Base-by-base conservation (phyloP, 345 rosid genomes). In the Stellera chamaejasme region DNA sequence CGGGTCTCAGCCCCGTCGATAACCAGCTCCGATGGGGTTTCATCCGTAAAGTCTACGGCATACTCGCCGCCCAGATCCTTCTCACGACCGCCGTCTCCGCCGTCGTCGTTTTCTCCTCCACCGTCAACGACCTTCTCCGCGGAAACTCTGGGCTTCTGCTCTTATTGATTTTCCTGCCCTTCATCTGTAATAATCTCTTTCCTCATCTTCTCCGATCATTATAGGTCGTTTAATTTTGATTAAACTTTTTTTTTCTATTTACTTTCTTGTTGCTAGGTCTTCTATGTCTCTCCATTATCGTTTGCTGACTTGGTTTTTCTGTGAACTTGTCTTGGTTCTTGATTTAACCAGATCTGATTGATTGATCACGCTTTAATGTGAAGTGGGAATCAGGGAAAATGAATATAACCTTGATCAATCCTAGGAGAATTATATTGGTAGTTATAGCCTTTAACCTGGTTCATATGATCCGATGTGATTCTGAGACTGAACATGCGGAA, bases 11-110 rank as follows among this genome's bases (percentile, higher is more conserved):
- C 70, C 63, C 60, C 52, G 96, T 93, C 23, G 99, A 92, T 77
- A 82, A 84, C 73, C 83, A 84, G 62, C 90, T 86, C 58, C 91
- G 98, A 10, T 92, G 97, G 97, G 96, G 89, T 11, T 81, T 93
- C 70, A 82, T 88, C 59, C 95, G 89, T 54, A 93, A 93, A 63
- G 97, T 89, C 56, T 93, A 89, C 62, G 91, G 91, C 5, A 89
- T 93, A 59, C 75, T 93, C 23, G 63, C 96, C 0, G 91, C 78
- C 0, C 97, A 93, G 88, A 69, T 93, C 59, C 71, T 89, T 27
- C 78, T 93, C 53, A 89, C 97, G 65, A 93, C 97, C 58, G 32
- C 77, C 56, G 82, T 93, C 64, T 81, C 99, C 56, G 74, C 90
- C 54, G 56, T 69, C 43, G 78, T 88, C 58, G 82, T 87, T 13